Percentiles rank a stretch among this genome's conserved stretches.
Evolutionary conservation across 176 grass and related monocot species (phyloP).

Genomic region (Bonia amplexicaulis): DNA sequence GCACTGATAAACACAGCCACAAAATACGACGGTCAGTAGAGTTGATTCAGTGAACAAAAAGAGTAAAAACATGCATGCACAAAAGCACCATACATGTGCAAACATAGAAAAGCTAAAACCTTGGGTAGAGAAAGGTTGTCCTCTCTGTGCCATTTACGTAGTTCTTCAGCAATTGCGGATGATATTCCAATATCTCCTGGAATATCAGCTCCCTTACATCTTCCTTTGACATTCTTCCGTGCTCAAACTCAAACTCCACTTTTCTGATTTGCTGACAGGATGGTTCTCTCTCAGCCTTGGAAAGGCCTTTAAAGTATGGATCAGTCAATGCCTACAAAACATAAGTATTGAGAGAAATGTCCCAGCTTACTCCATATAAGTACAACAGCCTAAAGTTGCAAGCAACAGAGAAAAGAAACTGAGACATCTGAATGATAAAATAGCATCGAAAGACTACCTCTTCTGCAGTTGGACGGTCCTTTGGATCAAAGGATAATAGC

Average conservation of each 20-base stretch:
- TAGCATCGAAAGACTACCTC: slow-evolving; percentile 45
- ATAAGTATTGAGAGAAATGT: slow-evolving; percentile 9
- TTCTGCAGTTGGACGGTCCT: slow-evolving; percentile 89
- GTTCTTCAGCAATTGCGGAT: slow-evolving; percentile 78
- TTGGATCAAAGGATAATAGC: slow-evolving; percentile 89
- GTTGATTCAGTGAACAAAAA: neutral
- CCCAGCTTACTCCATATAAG: neutral
- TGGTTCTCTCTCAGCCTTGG: slow-evolving; percentile 86
- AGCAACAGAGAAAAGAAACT: slow-evolving; percentile 2
- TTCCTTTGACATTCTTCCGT: slow-evolving; percentile 79
- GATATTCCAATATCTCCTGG: slow-evolving; percentile 93
- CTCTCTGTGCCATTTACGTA: slow-evolving; percentile 81
- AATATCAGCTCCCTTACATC: slow-evolving; percentile 96
- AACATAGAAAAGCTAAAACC: slow-evolving; percentile 56
- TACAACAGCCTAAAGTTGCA: neutral
- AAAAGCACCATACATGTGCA: slow-evolving; percentile 42
- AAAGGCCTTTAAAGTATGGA: slow-evolving; percentile 86
- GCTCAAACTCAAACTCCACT: slow-evolving; percentile 95
- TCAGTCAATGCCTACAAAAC: slow-evolving; percentile 67
- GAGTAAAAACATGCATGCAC: slow-evolving; percentile 26
- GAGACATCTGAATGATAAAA: neutral
- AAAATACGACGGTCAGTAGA: neutral
- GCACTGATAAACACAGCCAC: slow-evolving; percentile 54
- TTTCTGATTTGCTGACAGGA: slow-evolving; percentile 81
- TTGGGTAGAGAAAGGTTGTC: slow-evolving; percentile 93